Percentiles rank a stretch among this genome's conserved stretches.
Evolutionary conservation across 768 basidiomycete species (phyloP).

Genomic region (Suillus subaureus): DNA sequence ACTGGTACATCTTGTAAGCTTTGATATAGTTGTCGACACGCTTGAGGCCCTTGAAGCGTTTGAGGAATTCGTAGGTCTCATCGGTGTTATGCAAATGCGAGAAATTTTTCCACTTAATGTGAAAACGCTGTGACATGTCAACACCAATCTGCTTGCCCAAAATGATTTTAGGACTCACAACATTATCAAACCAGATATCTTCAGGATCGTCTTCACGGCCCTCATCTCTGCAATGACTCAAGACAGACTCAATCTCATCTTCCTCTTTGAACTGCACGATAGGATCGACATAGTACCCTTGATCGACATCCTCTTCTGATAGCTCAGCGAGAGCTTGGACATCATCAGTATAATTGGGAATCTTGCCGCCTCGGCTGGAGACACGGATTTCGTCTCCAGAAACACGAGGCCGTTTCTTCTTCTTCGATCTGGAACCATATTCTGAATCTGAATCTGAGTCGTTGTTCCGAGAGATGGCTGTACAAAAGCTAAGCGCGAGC

Average conservation of each 20-base stretch:
- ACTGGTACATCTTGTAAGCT: constrained; percentile 74
- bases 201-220: constrained; percentile 72
- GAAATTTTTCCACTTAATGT: constrained; percentile 99
- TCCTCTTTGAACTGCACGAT: constrained; percentile 57
- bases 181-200: constrained; percentile 86
- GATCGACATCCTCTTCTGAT: constrained; percentile 57
- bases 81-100: constrained; percentile 99
- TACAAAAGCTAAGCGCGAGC: neutral
- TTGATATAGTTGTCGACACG: constrained; percentile 99
- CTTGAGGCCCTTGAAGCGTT: constrained; percentile 93
- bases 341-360: constrained; percentile 83
- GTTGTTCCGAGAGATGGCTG: constrained; percentile 7
- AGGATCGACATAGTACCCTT: constrained; percentile 58
- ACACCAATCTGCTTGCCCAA: constrained; percentile 1
- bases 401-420: constrained; percentile 68
- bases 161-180: constrained; percentile 51
- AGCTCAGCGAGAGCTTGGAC: constrained; percentile 76
- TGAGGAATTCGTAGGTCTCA: constrained; percentile 94
- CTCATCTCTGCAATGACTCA: constrained; percentile 86
- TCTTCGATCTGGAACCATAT: constrained; percentile 84
- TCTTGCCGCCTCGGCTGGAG: constrained; percentile 70
- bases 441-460: constrained; percentile 83
- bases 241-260: constrained; percentile 91
- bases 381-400: constrained; percentile 77
- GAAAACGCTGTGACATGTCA: constrained; percentile 65